Conservation (phyloP, 2,329 filamentous ascomycete genomes). For the Herpomyces periplanetae region DNA sequence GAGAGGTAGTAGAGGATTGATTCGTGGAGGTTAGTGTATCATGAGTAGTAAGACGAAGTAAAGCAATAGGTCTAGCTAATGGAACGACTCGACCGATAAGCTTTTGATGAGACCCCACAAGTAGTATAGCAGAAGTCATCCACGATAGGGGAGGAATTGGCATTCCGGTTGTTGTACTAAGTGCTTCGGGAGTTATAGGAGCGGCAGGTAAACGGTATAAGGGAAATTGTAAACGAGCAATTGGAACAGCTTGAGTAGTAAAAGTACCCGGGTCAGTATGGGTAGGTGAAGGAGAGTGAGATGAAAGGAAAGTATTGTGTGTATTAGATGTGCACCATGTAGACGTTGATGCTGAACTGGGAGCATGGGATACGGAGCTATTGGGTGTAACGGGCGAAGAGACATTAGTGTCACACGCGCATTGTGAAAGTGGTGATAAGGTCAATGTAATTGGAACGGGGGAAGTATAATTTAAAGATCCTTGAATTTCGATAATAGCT, state of each 20-base stretch:
- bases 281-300: slow-evolving; percentile 4
- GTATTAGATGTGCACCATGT: slow-evolving; percentile 3
- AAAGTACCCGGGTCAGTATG: neutral
- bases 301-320: slow-evolving; percentile 2
- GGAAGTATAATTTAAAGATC: slow-evolving; percentile 35
- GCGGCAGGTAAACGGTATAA: slow-evolving; percentile 18
- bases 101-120: slow-evolving; percentile 54
- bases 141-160: no score
- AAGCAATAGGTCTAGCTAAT: slow-evolving; percentile 30
- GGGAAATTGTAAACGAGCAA: slow-evolving; percentile 43
- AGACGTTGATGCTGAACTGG: slow-evolving; percentile 6
- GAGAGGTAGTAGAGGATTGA: no score
- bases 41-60: no score
- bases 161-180: slow-evolving; percentile 10
- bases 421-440: no score
- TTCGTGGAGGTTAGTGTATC: no score
- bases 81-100: slow-evolving; percentile 70
- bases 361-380: no score
- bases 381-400: no score
- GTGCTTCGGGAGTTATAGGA: slow-evolving; percentile 10
- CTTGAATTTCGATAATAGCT: slow-evolving; percentile 67
- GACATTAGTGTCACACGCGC: no score
- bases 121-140: slow-evolving; percentile 69
- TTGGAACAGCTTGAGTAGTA: slow-evolving; percentile 7
- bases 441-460: slow-evolving; percentile 6